Base-by-base conservation (phyloP, 73 alveolate species). In the Paraurostyla sp. region DNA sequence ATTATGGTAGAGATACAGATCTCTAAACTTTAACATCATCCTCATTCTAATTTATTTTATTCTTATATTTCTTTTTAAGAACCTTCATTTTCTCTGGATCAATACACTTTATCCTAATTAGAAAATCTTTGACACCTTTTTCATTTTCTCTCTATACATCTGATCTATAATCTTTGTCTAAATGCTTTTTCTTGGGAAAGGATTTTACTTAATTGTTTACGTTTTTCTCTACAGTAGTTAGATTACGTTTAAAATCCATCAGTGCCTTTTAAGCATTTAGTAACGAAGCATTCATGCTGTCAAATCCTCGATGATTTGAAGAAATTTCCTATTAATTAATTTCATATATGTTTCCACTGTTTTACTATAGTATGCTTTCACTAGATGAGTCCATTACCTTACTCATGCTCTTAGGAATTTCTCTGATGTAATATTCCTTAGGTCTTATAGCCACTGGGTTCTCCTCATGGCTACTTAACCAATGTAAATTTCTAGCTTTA, bases 401-500 rank as follows among this genome's bases (percentile, higher is more conserved):
- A 46, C 18, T 46, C 57, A 15, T 15, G 23, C 18, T 29, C 4
- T 73, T 48, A 11, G 86, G 65, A 23, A 73, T 2, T 27, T 29
- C 86, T 43, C 46, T 73, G 27, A 43, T 73, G 29, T 73, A 73
- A 46, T 15, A 73, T 20, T 73, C 29, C 29, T 73, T 73, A 7
- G 65, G 65, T 36, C 68, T 48, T 11, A 73, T 11, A 22, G 71
- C 42, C 0, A 25, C 49, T 15, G 68, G 71, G 15, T 45, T 49
- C 20, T 48, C 71, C 29, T 73, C 86, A 73, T 73, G 86, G 29
- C 86, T 73, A 29, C 71, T 45, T 48, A 73, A 46, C 86, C 86
- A 73, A 48, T 73, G 86, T 16, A 73, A 49, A 48, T 49, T 49
- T 45, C 27, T 49, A 6, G 86, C 86, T 73, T 48, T 73, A 1